phyloP scores from a whole-genome alignment of 768 basidiomycete species.

The Mycena haematopus region DNA sequence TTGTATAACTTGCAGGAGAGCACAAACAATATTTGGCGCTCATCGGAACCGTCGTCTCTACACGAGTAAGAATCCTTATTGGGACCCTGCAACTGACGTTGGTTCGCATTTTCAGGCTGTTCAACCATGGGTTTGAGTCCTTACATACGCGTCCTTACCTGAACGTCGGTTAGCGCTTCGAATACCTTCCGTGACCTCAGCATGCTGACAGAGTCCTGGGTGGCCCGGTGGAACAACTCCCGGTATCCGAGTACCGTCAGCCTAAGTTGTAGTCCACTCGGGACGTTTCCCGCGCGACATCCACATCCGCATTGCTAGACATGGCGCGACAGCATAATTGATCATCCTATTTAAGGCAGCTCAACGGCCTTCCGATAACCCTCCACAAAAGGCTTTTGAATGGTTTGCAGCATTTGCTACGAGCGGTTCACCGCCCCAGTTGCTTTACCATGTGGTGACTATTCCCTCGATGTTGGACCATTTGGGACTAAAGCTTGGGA shows the following conservation, averaged over 20 bases:
- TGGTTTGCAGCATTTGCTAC: constrained; percentile 24
- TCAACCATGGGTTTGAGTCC: too few species aligned
- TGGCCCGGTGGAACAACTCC: not conserved
- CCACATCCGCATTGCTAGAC: too few species aligned
- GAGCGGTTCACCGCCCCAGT: constrained; percentile 13
- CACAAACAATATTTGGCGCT: too few species aligned
- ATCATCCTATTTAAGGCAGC: not conserved
- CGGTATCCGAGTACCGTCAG: too few species aligned
- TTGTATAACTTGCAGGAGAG: not conserved
- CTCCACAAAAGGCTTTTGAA: not conserved
- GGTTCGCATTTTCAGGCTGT: too few species aligned
- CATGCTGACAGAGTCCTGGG: not conserved
- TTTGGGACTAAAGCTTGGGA: not conserved
- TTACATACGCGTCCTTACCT: not conserved
- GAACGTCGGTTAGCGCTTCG: not conserved
- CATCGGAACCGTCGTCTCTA: too few species aligned
- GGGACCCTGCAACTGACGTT: not conserved
- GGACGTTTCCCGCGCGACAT: too few species aligned
- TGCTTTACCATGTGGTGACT: constrained; percentile 17
- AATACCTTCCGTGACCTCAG: not conserved
- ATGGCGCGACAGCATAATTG: too few species aligned
- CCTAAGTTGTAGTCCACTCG: too few species aligned
- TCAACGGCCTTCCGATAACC: not conserved
- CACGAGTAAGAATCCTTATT: not conserved
- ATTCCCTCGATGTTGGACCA: not conserved